A percentile compares a stretch with the other conserved stretches of the same genome.
Conservation (phyloP, 2,329 filamentous ascomycete genomes). For the Cladosporium sp. region DNA sequence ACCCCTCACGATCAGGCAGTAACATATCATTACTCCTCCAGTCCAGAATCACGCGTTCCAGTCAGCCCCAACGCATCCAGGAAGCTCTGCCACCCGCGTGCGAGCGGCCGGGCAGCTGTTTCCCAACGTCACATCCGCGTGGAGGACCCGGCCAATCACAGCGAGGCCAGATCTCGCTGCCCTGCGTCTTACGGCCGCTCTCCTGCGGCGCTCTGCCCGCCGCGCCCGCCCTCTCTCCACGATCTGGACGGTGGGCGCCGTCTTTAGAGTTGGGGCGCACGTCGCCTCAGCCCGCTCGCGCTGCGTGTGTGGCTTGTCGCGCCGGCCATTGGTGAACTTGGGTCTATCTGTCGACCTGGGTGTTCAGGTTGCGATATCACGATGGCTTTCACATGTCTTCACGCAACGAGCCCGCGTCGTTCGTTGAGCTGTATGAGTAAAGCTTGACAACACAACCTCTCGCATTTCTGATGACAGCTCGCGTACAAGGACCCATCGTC, state of each 20-base stretch:
- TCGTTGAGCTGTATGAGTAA: too few species aligned
- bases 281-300: not conserved
- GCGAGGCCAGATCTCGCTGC: constrained; percentile 1
- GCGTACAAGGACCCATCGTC: too few species aligned
- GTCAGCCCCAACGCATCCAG: constrained; percentile 4
- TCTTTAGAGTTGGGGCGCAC: constrained; percentile 8
- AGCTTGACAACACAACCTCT: too few species aligned
- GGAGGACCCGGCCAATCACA: constrained; percentile 1
- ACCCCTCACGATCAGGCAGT: not conserved
- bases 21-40: not conserved
- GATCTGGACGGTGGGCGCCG: constrained; percentile 5
- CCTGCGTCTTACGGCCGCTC: not conserved
- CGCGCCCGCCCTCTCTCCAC: constrained; percentile 3
- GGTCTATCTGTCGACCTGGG: not conserved
- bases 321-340: not conserved
- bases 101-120: not conserved
- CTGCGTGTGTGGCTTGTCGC: not conserved
- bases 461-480: too few species aligned
- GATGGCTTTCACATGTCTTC: constrained; percentile 1
- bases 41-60: not conserved
- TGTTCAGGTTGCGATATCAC: not conserved
- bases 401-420: too few species aligned
- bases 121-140: constrained; percentile 3
- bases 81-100: constrained; percentile 8
- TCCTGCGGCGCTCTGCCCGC: not conserved